Base-by-base conservation (phyloP, 2,329 filamentous ascomycete genomes). In the Tolypocladium cylindrosporum region DNA sequence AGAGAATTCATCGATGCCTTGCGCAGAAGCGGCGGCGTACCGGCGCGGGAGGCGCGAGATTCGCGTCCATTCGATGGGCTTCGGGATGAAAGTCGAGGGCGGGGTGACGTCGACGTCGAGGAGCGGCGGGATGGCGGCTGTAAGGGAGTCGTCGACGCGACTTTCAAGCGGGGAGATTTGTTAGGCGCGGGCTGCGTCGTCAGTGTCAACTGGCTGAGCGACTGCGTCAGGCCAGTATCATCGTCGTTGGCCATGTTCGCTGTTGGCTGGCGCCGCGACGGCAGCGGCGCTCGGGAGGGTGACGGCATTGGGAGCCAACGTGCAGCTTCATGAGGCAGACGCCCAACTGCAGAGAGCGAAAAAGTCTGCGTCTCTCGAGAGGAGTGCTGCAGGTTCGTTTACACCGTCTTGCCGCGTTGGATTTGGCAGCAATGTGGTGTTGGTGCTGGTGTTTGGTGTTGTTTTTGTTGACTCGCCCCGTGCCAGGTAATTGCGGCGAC, bases 1-100 rank as follows among this genome's bases (percentile, higher is more conserved):
- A 85, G 69, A 39, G 82, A 85, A 67, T 79, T 84, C 62, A 77
- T 77, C 3, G 82, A 85, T 1, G 81, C 75, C 64, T 84, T 85
- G 36, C 80, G 77, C 43, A 81, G 69, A 7, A 85, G 71, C 0
- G 75, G 73, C 1, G 81, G 81, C 2, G 80, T 81, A 24, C 70
- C 72, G 5, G 78, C 75, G 57, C 75, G 72, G 11, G 79, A 77
- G 11, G 77, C 75, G 57, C 76, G 72, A 6, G 79, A 77, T 13
- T 75, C 73, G 16, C 74, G 69, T 24, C 73, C 70, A 59, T 65
- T 68, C 61, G 67, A 79, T 56, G 65, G 79, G 73, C 68, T 79
- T 67, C 67, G 76, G 64, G 70, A 77, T 61, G 63, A 74, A 61
- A 64, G 68, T 62, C 66, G 63, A 27, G 65, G 73, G 58, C 64